Evolutionary conservation across 257 asterid genomes (phyloP).

Genomic region (Capsicum pubescens): DNA sequence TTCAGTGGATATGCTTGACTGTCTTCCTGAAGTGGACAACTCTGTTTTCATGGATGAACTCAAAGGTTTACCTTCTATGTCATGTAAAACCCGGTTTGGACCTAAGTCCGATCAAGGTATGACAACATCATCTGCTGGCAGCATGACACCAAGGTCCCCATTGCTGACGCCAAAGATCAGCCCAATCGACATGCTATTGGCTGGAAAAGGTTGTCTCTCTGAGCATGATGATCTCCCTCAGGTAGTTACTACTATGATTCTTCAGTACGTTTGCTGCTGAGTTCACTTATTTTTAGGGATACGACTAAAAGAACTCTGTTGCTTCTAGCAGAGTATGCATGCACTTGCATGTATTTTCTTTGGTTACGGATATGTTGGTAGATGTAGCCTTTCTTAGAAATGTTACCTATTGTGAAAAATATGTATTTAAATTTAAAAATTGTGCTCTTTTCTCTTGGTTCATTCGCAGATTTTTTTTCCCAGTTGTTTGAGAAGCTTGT

Average conservation of each 20-base stretch:
- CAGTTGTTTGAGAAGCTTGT: neutral
- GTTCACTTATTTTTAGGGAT: constrained; percentile 15
- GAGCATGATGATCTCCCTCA: constrained; percentile 96
- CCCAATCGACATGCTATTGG: constrained; percentile 80
- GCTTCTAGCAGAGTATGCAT: constrained; percentile 17
- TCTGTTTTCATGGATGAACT: constrained; percentile 76
- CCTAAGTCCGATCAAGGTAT: constrained; percentile 98
- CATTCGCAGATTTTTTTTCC: constrained; percentile 12
- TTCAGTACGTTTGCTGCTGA: constrained; percentile 18
- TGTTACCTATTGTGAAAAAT: neutral
- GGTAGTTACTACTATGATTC: constrained; percentile 55
- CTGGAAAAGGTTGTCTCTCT: constrained; percentile 87
- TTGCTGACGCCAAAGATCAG: constrained; percentile 85
- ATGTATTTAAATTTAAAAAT: neutral
- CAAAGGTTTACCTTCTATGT: constrained; percentile 82
- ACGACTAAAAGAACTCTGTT: neutral
- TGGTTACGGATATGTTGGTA: constrained; percentile 19
- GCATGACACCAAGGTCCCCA: constrained; percentile 98
- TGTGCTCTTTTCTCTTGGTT: constrained; percentile 13
- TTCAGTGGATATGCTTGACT: constrained; percentile 97
- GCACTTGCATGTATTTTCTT: constrained; percentile 17
- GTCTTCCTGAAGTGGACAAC: constrained; percentile 82
- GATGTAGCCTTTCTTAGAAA: constrained; percentile 12
- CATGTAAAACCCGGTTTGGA: constrained; percentile 91
- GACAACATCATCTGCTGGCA: constrained; percentile 98